These are phyloP conservation scores for Thermoascus crustaceus DNA, from an alignment of 2,329 filamentous ascomycete species.

Conservation along the genomic window DNA sequence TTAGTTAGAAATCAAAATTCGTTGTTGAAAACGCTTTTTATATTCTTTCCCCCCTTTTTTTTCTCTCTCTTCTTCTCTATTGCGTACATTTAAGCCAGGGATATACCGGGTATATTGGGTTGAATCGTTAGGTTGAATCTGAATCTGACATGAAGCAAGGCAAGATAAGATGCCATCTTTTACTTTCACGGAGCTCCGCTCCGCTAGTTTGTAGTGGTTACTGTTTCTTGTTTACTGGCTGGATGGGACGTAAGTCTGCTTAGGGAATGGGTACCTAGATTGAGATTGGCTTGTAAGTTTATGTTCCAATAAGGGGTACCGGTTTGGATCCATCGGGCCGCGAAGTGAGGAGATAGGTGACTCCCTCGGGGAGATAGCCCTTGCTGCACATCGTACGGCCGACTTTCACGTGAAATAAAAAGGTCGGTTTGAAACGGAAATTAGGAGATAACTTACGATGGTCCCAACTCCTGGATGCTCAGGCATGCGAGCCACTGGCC, in stretches of 20 bases:
- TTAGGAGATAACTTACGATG: constrained; percentile 62
- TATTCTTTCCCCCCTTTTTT: constrained; percentile 3
- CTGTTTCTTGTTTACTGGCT: constrained; percentile 10
- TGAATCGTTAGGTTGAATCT: constrained; percentile 28
- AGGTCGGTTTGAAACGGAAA: neutral
- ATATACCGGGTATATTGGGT: constrained; percentile 34
- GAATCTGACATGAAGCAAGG: constrained; percentile 15
- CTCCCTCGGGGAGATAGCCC: no score
- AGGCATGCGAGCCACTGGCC: constrained; percentile 93
- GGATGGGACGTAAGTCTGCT: constrained; percentile 61
- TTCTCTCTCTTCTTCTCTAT: constrained; percentile 4
- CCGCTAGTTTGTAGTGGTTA: neutral
- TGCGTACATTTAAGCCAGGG: constrained; percentile 15
- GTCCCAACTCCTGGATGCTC: constrained; percentile 90
- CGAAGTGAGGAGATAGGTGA: no score
- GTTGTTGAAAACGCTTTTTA: constrained; percentile 29
- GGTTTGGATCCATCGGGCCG: no score
- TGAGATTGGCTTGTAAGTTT: constrained; percentile 14
- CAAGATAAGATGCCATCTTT: constrained; percentile 1
- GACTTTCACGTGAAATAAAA: no score
- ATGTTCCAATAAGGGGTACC: neutral
- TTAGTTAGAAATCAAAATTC: constrained; percentile 10
- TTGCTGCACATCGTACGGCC: no score
- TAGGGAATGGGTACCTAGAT: constrained; percentile 68
- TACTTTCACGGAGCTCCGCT: neutral